Evolutionary conservation across 83 land plant species (phyloP), one percentile per base, ranked within the genome.

Genomic region (Diphasiastrum complanatum): DNA sequence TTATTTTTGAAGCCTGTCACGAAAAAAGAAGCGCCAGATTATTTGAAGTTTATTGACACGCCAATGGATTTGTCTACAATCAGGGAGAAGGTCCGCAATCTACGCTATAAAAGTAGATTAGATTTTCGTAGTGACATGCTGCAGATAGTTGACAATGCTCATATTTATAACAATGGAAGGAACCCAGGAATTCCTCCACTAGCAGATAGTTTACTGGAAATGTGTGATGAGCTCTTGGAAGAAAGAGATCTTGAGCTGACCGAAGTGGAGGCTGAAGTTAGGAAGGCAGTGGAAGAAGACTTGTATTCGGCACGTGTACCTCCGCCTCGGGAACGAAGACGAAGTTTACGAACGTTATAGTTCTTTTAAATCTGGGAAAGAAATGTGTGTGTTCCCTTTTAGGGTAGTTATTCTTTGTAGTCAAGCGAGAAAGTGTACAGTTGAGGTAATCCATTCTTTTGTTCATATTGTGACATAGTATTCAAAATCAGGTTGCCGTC

Each of bases 111-210:
- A 60, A 64, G 56, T 65, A 60, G 83, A 0, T 78, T 71, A 16
- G 87, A 86, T 2, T 95, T 95, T 65, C 78, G 86, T 24, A 78
- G 73, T 26, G 99, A 95, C 60, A 89, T 95, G 23, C 79, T 70
- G 64, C 99, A 82, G 64, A 95, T 95, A 14, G 60, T 77, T 8
- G 63, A 70, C n/a, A 95, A 95, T 71, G 99, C 99, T 16, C 97
- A 95, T 57, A 40, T n/a, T 24, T 95, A 95, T 55, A 95, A 95
- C 64, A 93, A 89, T 51, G 71, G 74, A 3, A 76, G 92, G 12
- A 81, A 95, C 43, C 99, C 99, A 0, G 83, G 81, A 25, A 95
- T 95, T 41, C 99, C 99, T 36, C 99, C 99, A n/a, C 80, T 95
- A 14, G 99, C 99, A 5, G 97, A 95, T 68, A 74, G 79, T 41